Evolutionary conservation across 371 early-diverging fungal genomes (phyloP), one percentile per base, ranked within the genome.

Genomic region (Mucor irregularis): DNA sequence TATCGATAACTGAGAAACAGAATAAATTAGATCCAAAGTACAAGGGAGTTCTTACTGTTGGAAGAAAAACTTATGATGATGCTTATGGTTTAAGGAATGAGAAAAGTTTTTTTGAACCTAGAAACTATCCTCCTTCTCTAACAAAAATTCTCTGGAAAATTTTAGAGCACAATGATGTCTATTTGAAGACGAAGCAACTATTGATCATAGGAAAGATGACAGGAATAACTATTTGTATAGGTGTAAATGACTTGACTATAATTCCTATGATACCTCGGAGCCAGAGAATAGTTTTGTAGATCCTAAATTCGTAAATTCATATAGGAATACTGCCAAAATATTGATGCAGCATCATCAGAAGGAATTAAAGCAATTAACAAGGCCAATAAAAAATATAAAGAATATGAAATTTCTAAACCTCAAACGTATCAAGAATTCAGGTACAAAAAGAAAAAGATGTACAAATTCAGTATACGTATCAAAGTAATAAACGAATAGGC

Each of bases 261-360:
- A 34, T 19, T 50, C 53, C 6, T 58, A 60, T 37, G 57, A 68
- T 38, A 53, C 61, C 29, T 68, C 64, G 63, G 63, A 68, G 47
- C 62, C 67, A 22, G 49, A 47, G 10, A 6, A 7, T 22, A 49
- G 55, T 17, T 57, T 66, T 17, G 39, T 24, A n/a, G 62, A 61
- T 61, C 48, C 51, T 16, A 31, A 17, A 10, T 13, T 46, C 4
- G 57, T 66, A 6, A 43, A 40, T 16, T n/a, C n/a, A n/a, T n/a
- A n/a, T n/a, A n/a, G n/a, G 43, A 57, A 37, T 58, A 61, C 38
- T 55, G 58, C 53, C n/a, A 16, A 49, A 49, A 37, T 24, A 49
- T 49, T 33, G 49, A 37, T 14, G 17, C 21, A 21, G 16, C 35
- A 19, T 37, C 35, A 19, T 37, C 49, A 24, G 49, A 49, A 35